Evolutionary conservation across 2,329 filamentous ascomycete genomes (phyloP), one percentile per base, ranked within the genome.

Genomic region (Dothistroma septosporum): DNA sequence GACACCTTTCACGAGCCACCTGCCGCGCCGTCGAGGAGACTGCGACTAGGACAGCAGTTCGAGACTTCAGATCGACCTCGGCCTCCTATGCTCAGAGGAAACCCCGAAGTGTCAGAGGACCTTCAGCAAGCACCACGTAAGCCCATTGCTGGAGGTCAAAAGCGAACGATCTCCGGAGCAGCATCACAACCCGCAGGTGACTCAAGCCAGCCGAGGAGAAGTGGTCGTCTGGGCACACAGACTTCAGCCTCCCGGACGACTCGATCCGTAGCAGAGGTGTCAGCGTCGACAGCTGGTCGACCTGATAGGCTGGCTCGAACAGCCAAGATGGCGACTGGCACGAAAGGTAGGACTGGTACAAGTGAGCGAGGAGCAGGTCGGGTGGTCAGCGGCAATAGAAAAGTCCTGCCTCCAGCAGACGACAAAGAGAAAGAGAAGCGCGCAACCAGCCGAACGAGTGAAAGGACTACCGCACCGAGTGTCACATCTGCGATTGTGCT

Each of bases 371-470:
- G 84, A 57, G 90, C 95, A 44, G 91, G 91, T 19, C 85, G 92
- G 68, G 90, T 93, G 58, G 91, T 96, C 49, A 96, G 92, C 73
- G 92, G 92, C 22, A 96, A 94, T 73, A 85, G 92, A 60, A 97
- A 94, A 73, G 66, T 74, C 11, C 65, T 74, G 65, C 73, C 73
- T 31, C 69, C 71, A 1, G 72, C 72, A 55, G 85, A 88, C 22
- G 79, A 44, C 84, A 87, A 78, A 89, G 72, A 72, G 53, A 67
- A 71, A 59, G 79, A 28, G 84, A 87, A 78, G 89, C 75, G 87
- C 35, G 88, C 94, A 62, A 65, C 68, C 0, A 73, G 71, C 65
- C 69, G 73, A n/a, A 68, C 88, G 85, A 67, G 89, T 58, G 71
- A 72, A n/a, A 66, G 60, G 55, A 63, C 92, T 76, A 47, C 71